Conservation (phyloP, 129 eudicot genomes). For the Centrapalus pauciflorus region DNA sequence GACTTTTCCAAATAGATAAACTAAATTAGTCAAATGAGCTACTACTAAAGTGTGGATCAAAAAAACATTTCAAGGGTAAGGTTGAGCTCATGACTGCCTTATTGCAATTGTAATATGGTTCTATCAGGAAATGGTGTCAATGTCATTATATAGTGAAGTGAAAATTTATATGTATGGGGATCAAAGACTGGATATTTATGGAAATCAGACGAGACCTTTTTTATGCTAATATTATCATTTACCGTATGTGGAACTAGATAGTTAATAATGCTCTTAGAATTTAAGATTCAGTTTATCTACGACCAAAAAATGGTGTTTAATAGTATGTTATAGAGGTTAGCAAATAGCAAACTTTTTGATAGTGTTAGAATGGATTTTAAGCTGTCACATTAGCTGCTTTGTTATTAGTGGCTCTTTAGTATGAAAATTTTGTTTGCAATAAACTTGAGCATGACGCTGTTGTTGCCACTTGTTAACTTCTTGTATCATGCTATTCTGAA, state of each 20-base stretch:
- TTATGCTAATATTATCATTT: not conserved
- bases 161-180: not conserved
- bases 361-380: not conserved
- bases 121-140: not conserved
- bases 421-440: not conserved
- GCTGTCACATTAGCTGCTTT: not conserved
- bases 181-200: not conserved
- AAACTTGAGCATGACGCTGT: not conserved
- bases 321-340: too few species aligned
- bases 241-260: not conserved
- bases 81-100: too few species aligned
- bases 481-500: not conserved
- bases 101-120: too few species aligned
- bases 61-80: too few species aligned
- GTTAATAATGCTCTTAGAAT: too few species aligned
- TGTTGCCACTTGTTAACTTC: not conserved
- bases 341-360: not conserved
- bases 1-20: too few species aligned
- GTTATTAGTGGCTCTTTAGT: not conserved
- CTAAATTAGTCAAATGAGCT: too few species aligned
- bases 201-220: not conserved
- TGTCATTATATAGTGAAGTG: not conserved
- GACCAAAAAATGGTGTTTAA: too few species aligned
- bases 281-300: too few species aligned
- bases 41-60: too few species aligned